These are phyloP conservation scores for Xylariaceae sp. DNA, from an alignment of 2,329 filamentous ascomycete species.

Conservation along the genomic window DNA sequence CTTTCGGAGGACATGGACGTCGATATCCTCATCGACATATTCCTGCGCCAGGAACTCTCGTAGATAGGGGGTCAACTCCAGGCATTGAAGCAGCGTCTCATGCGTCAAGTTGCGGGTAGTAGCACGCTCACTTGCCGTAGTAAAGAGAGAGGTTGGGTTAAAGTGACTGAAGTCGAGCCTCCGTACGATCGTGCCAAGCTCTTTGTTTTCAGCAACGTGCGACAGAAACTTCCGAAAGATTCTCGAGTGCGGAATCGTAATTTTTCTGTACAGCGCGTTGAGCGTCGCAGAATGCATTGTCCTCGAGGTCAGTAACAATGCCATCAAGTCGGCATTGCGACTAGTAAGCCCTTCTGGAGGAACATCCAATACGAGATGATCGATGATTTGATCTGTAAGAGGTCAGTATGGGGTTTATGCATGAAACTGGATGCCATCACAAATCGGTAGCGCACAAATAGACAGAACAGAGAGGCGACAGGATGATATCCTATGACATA, in stretches of 20 bases:
- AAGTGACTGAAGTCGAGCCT: conserved; percentile 83
- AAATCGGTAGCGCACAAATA: conserved; percentile 16
- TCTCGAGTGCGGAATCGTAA: conserved; percentile 76
- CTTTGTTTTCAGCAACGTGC: conserved; percentile 61
- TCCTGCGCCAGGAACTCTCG: conserved; percentile 77
- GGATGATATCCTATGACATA: conserved; percentile 10
- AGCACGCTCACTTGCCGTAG: conserved; percentile 66
- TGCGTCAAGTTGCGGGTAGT: conserved; percentile 72
- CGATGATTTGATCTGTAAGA: conserved; percentile 62
- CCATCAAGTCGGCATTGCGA: conserved; percentile 73
- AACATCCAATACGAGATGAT: conserved; percentile 66
- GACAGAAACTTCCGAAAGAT: conserved; percentile 77
- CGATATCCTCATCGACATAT: conserved; percentile 71
- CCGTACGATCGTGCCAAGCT: conserved; percentile 68
- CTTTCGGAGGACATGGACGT: conserved; percentile 62
- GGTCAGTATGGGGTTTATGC: conserved; percentile 6
- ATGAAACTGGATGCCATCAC: conserved; percentile 6
- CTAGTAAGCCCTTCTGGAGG: conserved; percentile 68
- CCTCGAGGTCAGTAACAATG: conserved; percentile 70
- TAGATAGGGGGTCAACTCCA: conserved; percentile 66
- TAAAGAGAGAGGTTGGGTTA: conserved; percentile 71
- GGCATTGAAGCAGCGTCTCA: conserved; percentile 64
- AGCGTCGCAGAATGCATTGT: conserved; percentile 68
- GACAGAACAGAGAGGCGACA: neutral
- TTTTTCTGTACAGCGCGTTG: conserved; percentile 69